Conservation (phyloP, 208 protist species). For the Crithidia mellificae region DNA sequence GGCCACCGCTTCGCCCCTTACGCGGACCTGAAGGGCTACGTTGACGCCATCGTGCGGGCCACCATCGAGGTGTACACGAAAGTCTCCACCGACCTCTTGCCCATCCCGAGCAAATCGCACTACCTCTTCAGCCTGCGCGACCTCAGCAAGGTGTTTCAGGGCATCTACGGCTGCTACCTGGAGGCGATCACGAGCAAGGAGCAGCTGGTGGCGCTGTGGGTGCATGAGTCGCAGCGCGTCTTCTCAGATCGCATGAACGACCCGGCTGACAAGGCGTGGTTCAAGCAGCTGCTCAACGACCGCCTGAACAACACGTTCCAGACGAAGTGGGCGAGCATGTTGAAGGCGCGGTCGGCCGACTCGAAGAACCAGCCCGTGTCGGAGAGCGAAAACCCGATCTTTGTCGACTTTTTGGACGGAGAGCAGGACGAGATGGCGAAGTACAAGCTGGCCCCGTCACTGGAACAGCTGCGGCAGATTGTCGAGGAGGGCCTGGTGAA, state of each 20-base stretch:
- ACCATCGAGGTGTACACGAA: slow-evolving; percentile 96
- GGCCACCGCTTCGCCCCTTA: slow-evolving; percentile 91
- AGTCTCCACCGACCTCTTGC: slow-evolving; percentile 91
- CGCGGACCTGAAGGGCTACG: slow-evolving; percentile 90
- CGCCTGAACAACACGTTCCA: slow-evolving; percentile 93
- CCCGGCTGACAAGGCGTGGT: slow-evolving; percentile 92
- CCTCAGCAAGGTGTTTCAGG: slow-evolving; percentile 97
- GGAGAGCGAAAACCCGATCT: slow-evolving; percentile 91
- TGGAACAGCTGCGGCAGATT: slow-evolving; percentile 85
- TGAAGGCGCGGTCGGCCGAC: slow-evolving; percentile 76
- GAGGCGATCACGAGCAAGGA: slow-evolving; percentile 93
- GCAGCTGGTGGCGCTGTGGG: slow-evolving; percentile 95
- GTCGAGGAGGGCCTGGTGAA: slow-evolving; percentile 95
- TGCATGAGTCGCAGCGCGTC: slow-evolving; percentile 97
- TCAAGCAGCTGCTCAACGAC: slow-evolving; percentile 91
- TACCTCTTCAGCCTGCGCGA: slow-evolving; percentile 99
- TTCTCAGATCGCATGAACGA: slow-evolving; percentile 97
- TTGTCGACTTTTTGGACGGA: slow-evolving; percentile 95
- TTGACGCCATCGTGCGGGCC: slow-evolving; percentile 92
- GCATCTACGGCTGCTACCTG: slow-evolving; percentile 92
- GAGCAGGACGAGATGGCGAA: slow-evolving; percentile 93
- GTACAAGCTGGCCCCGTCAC: slow-evolving; percentile 95
- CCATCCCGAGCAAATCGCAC: slow-evolving; percentile 97
- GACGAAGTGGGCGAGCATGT: slow-evolving; percentile 92
- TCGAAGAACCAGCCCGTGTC: slow-evolving; percentile 33